These are phyloP conservation scores for Kazachstania africana DNA, from an alignment of 805 yeast species.

Conservation along the genomic window DNA sequence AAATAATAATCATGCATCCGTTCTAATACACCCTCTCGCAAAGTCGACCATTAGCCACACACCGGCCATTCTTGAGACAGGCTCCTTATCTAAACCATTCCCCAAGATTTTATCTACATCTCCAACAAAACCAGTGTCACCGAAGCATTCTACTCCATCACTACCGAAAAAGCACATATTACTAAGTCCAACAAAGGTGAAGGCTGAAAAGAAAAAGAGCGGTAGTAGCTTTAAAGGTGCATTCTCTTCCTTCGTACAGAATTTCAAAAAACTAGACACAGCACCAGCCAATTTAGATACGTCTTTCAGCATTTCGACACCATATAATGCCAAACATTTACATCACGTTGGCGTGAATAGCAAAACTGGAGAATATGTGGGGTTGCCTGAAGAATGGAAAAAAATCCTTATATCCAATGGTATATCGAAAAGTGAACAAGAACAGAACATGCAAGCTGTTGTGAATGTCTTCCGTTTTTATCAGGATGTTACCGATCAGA, in stretches of 20 bases:
- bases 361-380: conserved; percentile 72
- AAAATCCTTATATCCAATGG: conserved; percentile 72
- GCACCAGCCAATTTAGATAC: conserved; percentile 16
- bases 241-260: conserved; percentile 35
- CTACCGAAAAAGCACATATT: neutral
- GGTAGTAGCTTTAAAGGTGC: conserved; percentile 39
- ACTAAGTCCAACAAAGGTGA: neutral
- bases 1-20: neutral
- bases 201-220: conserved; percentile 1
- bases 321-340: conserved; percentile 76
- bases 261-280: conserved; percentile 10
- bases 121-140: neutral
- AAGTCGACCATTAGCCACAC: neutral
- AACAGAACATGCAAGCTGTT: conserved; percentile 84
- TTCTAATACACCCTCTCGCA: neutral
- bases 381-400: conserved; percentile 88
- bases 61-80: neutral
- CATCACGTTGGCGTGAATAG: conserved; percentile 86
- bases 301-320: conserved; percentile 60
- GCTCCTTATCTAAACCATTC: conserved; percentile 1
- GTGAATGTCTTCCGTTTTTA: conserved; percentile 79
- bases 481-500: conserved; percentile 37
- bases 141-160: neutral
- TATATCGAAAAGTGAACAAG: conserved; percentile 73
- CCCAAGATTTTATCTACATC: neutral